Evolutionary conservation across 306 rosid genomes (phyloP), one percentile per base, ranked within the genome.

Genomic region (Cucurbita argyrosperma): DNA sequence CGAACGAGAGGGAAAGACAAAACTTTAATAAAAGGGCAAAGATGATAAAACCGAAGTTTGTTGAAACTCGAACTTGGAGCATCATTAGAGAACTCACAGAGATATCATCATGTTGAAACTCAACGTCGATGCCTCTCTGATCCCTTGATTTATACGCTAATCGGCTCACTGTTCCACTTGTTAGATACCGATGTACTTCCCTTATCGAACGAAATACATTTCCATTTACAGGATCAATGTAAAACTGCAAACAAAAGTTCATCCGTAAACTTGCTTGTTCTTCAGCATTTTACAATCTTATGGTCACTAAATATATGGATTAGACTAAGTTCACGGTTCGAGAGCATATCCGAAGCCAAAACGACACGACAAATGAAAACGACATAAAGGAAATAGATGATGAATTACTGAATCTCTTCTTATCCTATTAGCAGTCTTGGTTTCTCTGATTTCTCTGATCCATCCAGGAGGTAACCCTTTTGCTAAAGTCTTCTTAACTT

Each of bases 161-260:
- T 76, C 81, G 86, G 83, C 81, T 78, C 54, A 83, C 81, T 26
- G 79, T 75, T 63, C 89, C 89, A 76, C 84, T 78, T 76, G 79
- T 79, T 72, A 86, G 82, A 82, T 88, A 83, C 57, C 77, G 84
- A 54, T 39, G 77, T 60, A 70, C 90, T 12, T 83, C 94, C 83
- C 79, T 84, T 73, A 82, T 50, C 7, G 96, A 86, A 73, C 86
- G 84, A 78, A 88, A 84, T 23, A 71, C 76, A 72, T 76, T 83
- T 13, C 88, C 88, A 81, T 81, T 86, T 53, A 76, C 63, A 76
- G 96, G 96, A 82, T 87, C 90, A 69, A 74, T 88, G 82, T 90
- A 88, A 56, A 52, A 81, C 94, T 90, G 88, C 82, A 77, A 40
- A 74, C 30, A 79, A n/a, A 67, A 67, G 74, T 52, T 46, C 62